A percentile compares a stretch with the other conserved stretches of the same genome.
phyloP scores from a whole-genome alignment of 2,329 filamentous ascomycete genomes.

The Botrytis paeoniae region DNA sequence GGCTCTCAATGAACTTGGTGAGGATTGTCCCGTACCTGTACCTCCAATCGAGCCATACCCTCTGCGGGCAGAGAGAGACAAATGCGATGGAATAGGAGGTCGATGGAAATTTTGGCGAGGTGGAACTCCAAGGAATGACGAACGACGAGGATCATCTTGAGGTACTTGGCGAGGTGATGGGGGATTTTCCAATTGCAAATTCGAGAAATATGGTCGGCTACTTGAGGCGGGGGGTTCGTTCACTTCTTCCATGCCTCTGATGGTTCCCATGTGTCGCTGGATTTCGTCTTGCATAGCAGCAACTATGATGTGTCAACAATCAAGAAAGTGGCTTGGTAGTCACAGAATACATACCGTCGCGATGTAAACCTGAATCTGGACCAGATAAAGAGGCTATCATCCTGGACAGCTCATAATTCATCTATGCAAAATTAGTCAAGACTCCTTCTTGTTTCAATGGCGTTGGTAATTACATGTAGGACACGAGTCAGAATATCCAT shows the following conservation, averaged over 20 bases:
- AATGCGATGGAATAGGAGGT: constrained; percentile 75
- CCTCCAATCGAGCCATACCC: constrained; percentile 81
- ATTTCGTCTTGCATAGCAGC: constrained; percentile 57
- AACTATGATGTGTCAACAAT: constrained; percentile 44
- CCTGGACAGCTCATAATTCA: constrained; percentile 81
- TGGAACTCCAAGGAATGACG: constrained; percentile 51
- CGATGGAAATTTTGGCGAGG: constrained; percentile 66
- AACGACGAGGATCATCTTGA: constrained; percentile 78
- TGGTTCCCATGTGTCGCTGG: constrained; percentile 57
- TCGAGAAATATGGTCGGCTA: constrained; percentile 64
- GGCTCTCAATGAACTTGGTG: constrained; percentile 69
- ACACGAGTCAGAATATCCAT: constrained; percentile 76
- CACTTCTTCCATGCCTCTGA: constrained; percentile 58
- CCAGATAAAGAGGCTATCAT: constrained; percentile 70
- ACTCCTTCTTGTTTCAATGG: constrained; percentile 10
- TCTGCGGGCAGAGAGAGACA: constrained; percentile 70
- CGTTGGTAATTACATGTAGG: constrained; percentile 53
- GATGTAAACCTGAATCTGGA: constrained; percentile 72
- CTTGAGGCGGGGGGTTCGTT: constrained; percentile 64
- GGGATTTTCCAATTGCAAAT: constrained; percentile 61
- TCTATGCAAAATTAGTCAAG: constrained; percentile 50
- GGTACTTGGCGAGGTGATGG: constrained; percentile 86
- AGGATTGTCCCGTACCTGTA: constrained; percentile 61
- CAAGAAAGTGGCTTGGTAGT: constrained; percentile 25
- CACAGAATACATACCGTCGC: constrained; percentile 63